Conservation (phyloP, 352 stramenopile species). For the Phytophthora ohioensis region DNA sequence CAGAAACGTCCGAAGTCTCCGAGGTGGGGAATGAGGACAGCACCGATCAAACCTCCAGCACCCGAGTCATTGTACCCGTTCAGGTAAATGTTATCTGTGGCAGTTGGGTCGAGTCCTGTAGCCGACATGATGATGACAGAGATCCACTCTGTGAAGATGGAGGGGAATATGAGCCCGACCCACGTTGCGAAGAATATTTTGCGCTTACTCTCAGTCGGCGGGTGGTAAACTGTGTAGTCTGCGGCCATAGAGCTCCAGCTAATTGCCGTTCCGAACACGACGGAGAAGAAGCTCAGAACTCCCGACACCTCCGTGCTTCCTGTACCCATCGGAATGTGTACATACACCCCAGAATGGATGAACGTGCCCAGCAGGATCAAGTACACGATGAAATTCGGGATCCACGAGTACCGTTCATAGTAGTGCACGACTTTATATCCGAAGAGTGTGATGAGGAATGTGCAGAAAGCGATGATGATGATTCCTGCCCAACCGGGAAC, state of each 20-base stretch:
- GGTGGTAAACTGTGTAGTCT: conserved; percentile 56
- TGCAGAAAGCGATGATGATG: conserved; percentile 53
- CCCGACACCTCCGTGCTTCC: conserved; percentile 44
- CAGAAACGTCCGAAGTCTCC: conserved; percentile 52
- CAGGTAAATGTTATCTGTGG: conserved; percentile 35
- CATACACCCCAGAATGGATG: conserved; percentile 45
- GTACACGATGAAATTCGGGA: conserved; percentile 54
- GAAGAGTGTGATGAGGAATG: conserved; percentile 54
- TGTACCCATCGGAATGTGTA: conserved; percentile 51
- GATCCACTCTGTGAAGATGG: conserved; percentile 48
- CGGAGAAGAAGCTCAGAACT: conserved; percentile 48
- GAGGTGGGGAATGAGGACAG: conserved; percentile 42
- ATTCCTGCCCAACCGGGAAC: conserved; percentile 49
- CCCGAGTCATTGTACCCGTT: conserved; percentile 49
- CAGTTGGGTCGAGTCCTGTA: conserved; percentile 33
- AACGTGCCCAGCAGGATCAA: conserved; percentile 48
- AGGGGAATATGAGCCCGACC: conserved; percentile 42
- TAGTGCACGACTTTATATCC: conserved; percentile 58
- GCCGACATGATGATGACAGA: conserved; percentile 50
- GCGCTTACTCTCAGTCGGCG: conserved; percentile 45
- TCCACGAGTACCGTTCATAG: conserved; percentile 58
- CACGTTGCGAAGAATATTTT: conserved; percentile 56
- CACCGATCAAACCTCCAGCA: conserved; percentile 44
- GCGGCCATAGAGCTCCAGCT: conserved; percentile 48
- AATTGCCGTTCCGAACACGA: conserved; percentile 47